Evolutionary conservation across 129 eudicot genomes (phyloP).

Genomic region (Escallonia herrerae): DNA sequence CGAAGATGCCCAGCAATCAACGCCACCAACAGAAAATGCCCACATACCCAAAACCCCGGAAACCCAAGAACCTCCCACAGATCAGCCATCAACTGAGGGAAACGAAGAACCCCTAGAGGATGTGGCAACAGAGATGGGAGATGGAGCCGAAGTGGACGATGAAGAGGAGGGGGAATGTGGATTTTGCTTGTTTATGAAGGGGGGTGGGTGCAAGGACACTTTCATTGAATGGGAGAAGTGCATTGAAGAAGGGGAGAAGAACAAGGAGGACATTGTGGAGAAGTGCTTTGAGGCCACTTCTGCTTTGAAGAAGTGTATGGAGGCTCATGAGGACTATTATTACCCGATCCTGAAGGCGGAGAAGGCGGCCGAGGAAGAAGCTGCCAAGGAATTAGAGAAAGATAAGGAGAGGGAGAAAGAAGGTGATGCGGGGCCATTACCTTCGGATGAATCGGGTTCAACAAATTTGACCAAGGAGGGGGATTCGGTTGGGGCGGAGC

Average conservation of each 20-base stretch:
- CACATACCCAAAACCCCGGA: conserved; percentile 15
- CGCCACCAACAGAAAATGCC: background rate
- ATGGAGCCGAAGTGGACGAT: conserved; percentile 16
- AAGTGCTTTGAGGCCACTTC: conserved; percentile 32
- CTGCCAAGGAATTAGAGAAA: background rate
- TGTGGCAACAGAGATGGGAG: conserved; percentile 16
- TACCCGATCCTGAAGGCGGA: conserved; percentile 24
- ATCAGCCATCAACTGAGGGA: background rate
- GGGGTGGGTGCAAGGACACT: conserved; percentile 45
- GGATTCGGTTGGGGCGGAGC: no score
- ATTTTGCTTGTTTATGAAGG: conserved; percentile 55
- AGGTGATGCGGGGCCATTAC: no score
- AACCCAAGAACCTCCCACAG: background rate
- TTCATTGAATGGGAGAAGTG: conserved; percentile 58
- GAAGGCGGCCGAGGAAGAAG: conserved; percentile 19
- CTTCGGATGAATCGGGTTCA: no score
- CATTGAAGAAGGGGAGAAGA: conserved; percentile 57
- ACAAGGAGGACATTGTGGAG: conserved; percentile 47
- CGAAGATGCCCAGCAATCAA: no score
- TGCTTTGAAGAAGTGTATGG: conserved; percentile 32
- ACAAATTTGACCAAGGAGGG: no score
- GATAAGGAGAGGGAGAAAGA: no score
- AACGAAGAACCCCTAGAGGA: conserved; percentile 20
- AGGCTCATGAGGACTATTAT: conserved; percentile 28
- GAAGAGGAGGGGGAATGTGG: conserved; percentile 58